Evolutionary conservation across 768 basidiomycete species (phyloP), one percentile per base, ranked within the genome.

Genomic region (Trametes meyenii): DNA sequence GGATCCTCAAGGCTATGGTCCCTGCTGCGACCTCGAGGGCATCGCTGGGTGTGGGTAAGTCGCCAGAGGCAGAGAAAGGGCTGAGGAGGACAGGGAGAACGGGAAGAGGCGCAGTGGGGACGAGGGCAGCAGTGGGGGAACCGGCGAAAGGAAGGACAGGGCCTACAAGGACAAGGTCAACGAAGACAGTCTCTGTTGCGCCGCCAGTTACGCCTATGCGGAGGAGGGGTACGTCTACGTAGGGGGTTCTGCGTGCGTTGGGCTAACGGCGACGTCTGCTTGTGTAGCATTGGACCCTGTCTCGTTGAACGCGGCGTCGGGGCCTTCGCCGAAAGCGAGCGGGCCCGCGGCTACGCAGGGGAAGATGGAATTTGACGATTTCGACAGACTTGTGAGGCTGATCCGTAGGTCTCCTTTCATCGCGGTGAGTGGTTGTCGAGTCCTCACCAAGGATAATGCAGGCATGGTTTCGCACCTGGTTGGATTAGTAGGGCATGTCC

Each of bases 401-500:
- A 77, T 89, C 26, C 82, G 89, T 90, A 66, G 46, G 87, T 73
- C 19, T 33, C 7, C 23, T 46, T 52, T 5, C 38, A 24, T 12
- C 51, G 49, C 14, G 26, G 12, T 46, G 16, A 29, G 43, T 3
- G 16, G n/a, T 19, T 17, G 8, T 17, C n/a, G 8, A 19, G 2
- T 12, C 3, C 43, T 44, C 14, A 44, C 8, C n/a, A 44, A 17
- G 12, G 12, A 19, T 17, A 7, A 5, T 10, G 14, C 64, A 90
- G 88, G 85, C 60, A 79, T 86, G 64, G 75, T 79, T 19, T 73
- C 83, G 0, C 79, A 85, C 48, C 74, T 96, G 44, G 80, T 93
- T 17, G 89, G 91, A 2, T 66, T 94, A 10, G 74, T 94, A 3
- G 88, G 87, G 0, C 80, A 90, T 17, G 75, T 82, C 2, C 73